Evolutionary conservation across 495 filamentous ascomycete genomes (phyloP).

Genomic region (Podospora pseudopauciseta): DNA sequence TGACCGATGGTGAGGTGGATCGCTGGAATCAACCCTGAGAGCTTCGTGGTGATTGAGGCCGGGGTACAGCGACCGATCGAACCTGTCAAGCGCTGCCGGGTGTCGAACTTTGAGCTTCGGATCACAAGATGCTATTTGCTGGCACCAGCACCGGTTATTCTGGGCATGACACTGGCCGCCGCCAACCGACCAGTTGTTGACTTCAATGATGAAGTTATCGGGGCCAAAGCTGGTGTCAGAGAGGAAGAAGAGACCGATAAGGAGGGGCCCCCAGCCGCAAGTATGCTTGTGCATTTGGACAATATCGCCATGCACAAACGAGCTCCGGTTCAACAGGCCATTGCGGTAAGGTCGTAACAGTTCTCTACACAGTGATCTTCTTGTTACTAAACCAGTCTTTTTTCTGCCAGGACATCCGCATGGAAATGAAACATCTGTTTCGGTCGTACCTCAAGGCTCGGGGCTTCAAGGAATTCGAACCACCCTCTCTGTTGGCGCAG

Average conservation of each 20-base stretch:
- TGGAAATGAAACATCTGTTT: constrained; percentile 77
- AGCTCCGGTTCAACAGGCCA: constrained; percentile 81
- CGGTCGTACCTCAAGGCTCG: constrained; percentile 69
- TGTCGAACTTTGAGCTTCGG: constrained; percentile 78
- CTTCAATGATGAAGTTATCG: constrained; percentile 53
- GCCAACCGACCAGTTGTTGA: constrained; percentile 64
- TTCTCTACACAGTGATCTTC: too few species aligned
- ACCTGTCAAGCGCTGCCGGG: constrained; percentile 73
- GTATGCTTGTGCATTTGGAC: constrained; percentile 71
- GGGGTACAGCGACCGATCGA: constrained; percentile 75
- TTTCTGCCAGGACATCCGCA: constrained; percentile 55
- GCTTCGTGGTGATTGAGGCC: constrained; percentile 77
- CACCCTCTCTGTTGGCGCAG: constrained; percentile 82
- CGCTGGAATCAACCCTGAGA: constrained; percentile 67
- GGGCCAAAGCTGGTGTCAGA: constrained; percentile 28
- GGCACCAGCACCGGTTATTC: constrained; percentile 55
- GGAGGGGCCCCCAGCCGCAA: constrained; percentile 60
- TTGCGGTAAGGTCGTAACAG: constrained; percentile 37
- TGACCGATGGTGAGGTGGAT: constrained; percentile 93
- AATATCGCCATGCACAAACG: constrained; percentile 90
- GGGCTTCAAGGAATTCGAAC: constrained; percentile 86
- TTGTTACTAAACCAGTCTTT: too few species aligned
- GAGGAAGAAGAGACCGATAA: too few species aligned
- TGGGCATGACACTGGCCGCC: constrained; percentile 65
- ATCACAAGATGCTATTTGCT: constrained; percentile 75